Base-by-base conservation (phyloP, 164 flowering plant species). In the Vitis rotundifolia region DNA sequence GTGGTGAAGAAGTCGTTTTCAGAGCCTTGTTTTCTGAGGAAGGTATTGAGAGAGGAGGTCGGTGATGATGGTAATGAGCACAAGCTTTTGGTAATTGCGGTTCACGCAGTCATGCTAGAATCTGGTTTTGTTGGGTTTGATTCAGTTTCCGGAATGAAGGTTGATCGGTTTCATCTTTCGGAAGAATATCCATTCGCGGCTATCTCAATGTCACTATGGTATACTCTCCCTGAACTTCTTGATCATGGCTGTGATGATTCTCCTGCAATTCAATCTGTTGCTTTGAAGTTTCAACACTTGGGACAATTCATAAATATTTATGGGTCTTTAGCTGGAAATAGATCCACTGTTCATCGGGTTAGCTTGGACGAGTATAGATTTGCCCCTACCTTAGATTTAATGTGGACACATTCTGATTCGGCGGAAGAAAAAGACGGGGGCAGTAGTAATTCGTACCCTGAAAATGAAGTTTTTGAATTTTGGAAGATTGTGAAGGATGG, bases 401-500 rank as follows among this genome's bases (percentile, higher is more conserved):
- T 84, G 7, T 74, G 78, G 80, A 73, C 68, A 11, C 76, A 74
- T 55, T 71, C 64, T 49, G 73, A 67, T 67, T 37, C 44, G 0
- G 44, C 49, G 47, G 48, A 10, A 5, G 73, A 59, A 49, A 61
- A 47, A 47, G 59, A 18, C 0, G 55, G 64, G 3, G 69, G 65
- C 50, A 80, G 48, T 10, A 66, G 22, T 28, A 75, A 51, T 19
- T 53, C 71, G 8, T 44, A 49, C 52, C 71, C 78, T 12, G 87
- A 83, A 22, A 77, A 57, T 16, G 81, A 70, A 55, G 74, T 89
- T 52, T 91, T 86, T 78, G 87, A 82, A 26, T 88, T 95, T 59
- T 90, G 97, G 97, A 91, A 83, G 79, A 78, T 66, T 19, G 88
- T 91, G 48, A 95, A 93, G 75, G 99, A 89, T 76, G 80, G 79